These are phyloP conservation scores for Kluyveromyces dobzhanskii DNA, from an alignment of 805 yeast genomes.

Conservation along the genomic window DNA sequence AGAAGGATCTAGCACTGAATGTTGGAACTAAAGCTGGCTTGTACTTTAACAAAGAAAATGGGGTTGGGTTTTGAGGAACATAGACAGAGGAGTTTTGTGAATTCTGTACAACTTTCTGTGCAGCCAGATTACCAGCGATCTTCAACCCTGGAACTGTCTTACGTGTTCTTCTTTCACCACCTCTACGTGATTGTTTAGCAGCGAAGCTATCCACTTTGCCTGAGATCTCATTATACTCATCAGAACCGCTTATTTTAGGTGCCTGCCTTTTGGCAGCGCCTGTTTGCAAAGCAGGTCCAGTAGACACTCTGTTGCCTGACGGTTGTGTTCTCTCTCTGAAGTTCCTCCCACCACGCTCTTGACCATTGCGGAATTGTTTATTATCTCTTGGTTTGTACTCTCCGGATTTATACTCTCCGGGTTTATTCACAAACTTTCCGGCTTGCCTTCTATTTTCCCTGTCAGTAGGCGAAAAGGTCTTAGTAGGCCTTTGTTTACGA, in stretches of 20 bases:
- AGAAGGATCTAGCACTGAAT: conserved; percentile 13
- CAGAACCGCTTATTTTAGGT: neutral
- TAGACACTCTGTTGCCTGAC: neutral
- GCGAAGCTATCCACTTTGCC: neutral
- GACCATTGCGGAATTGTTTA: neutral
- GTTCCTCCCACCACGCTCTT: neutral
- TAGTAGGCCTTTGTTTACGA: conserved; percentile 4
- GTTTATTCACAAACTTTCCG: neutral
- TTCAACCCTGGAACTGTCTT: conserved; percentile 12
- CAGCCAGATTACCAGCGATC: neutral
- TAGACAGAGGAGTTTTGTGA: conserved; percentile 8
- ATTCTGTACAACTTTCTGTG: neutral
- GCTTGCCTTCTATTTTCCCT: neutral
- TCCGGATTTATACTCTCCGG: neutral
- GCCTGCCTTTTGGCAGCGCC: conserved; percentile 4
- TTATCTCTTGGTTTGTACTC: conserved; percentile 1
- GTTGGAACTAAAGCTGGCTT: conserved; percentile 16
- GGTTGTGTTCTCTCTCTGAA: conserved; percentile 1
- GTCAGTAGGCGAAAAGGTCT: neutral
- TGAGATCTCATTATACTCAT: conserved; percentile 1
- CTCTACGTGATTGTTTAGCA: conserved; percentile 1
- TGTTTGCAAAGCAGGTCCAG: conserved; percentile 1
- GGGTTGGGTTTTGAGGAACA: conserved; percentile 20
- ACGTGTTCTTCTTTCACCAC: conserved; percentile 1
- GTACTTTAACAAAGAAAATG: conserved; percentile 18